phyloP scores from a whole-genome alignment of 305 asterid species.

The Withania somnifera region DNA sequence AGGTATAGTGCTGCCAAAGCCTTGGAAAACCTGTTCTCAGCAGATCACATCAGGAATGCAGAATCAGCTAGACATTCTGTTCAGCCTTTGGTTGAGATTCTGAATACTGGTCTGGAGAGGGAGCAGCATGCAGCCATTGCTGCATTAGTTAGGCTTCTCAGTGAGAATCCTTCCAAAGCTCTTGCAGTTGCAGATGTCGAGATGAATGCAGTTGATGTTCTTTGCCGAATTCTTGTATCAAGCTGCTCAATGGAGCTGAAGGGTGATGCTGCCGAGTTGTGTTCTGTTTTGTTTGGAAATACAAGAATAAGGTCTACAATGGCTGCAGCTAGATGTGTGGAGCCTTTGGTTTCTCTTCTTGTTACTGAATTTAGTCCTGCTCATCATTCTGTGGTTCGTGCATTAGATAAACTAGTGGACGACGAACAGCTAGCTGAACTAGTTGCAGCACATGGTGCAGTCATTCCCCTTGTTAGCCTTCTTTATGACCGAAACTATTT shows the following conservation, averaged over 20 bases:
- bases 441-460: constrained; percentile 96
- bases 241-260: constrained; percentile 75
- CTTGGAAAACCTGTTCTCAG: constrained; percentile 86
- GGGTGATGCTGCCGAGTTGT: constrained; percentile 80
- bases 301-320: constrained; percentile 65
- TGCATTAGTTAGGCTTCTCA: constrained; percentile 79
- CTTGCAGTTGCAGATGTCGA: constrained; percentile 95
- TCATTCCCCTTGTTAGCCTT: constrained; percentile 90
- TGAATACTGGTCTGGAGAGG: constrained; percentile 88
- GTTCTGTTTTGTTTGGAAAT: constrained; percentile 70
- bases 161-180: constrained; percentile 90
- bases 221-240: constrained; percentile 81
- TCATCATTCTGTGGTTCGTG: constrained; percentile 82
- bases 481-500: constrained; percentile 60
- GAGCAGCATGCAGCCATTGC: constrained; percentile 99
- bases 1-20: constrained; percentile 99
- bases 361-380: constrained; percentile 67
- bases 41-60: constrained; percentile 97
- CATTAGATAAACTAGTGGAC: constrained; percentile 79
- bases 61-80: constrained; percentile 98
- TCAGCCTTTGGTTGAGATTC: constrained; percentile 92
- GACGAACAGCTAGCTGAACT: constrained; percentile 96
- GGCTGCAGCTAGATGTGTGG: constrained; percentile 82
- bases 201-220: constrained; percentile 93
- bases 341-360: constrained; percentile 77